Base-by-base conservation (phyloP, 345 rosid genomes). In the Firmiana major region DNA sequence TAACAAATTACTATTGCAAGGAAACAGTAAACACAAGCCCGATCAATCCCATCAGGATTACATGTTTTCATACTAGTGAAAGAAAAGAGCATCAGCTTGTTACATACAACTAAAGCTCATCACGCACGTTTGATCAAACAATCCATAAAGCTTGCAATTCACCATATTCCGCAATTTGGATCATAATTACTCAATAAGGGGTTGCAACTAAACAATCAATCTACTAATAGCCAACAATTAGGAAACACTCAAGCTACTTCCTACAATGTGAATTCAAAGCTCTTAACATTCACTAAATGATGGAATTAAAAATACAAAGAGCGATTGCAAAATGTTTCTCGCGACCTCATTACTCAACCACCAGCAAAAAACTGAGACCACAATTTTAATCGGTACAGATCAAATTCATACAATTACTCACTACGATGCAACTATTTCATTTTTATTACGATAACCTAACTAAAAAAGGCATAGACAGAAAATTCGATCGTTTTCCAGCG, bases 141-240 rank as follows among this genome's bases (percentile, higher is more conserved):
- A 71, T 28, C 48, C n/a, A 70, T 28, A 70, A 53, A 53, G 2
- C 75, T 34, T 31, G 75, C 19, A 71, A n/a, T 71, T 49, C 45
- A 54, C 11, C 17, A n/a, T 13, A 31, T 70, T 54, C 19, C 63
- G n/a, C 4, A n/a, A 53, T 34, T 34, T 36, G 19, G 13, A 53
- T 34, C 42, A 71, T 28, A 51, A 9, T 21, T 71, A 17, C 45
- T 16, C 9, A 9, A 34, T 6, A 53, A 19, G 19, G 48, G 13
- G 9, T 69, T 24, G 31, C 26, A 54, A 53, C 75, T 28, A 17
- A 54, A 26, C 13, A 15, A 9, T 45, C 58, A 28, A 48, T 48
- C 74, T 70, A 16, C 40, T 15, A 46, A 66, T 42, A 9, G 55
- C 38, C 13, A 46, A 6, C 15, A 34, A 48, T 21, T 28, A 22